phyloP scores from a whole-genome alignment of 257 asterid species.

The Nicotiana sylvestris region DNA sequence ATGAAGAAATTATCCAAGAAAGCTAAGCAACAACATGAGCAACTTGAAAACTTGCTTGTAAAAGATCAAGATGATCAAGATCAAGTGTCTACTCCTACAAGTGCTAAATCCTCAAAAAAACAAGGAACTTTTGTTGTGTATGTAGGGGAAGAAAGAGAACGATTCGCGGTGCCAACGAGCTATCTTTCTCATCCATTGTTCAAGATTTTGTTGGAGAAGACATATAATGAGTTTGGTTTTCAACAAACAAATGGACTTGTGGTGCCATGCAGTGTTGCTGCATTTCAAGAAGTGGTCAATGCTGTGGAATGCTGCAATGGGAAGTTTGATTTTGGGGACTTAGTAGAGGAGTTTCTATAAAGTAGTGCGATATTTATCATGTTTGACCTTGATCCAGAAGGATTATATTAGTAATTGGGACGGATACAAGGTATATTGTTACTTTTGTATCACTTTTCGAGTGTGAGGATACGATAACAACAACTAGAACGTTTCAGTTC shows the following conservation, averaged over 20 bases:
- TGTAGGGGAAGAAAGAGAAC: conserved; percentile 65
- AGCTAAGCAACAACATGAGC: conserved; percentile 20
- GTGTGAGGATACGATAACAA: not conserved
- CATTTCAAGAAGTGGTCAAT: conserved; percentile 57
- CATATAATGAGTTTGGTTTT: conserved; percentile 65
- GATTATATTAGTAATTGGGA: not conserved
- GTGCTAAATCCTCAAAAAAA: conserved; percentile 29
- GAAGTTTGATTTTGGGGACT: conserved; percentile 56
- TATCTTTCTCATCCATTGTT: conserved; percentile 80
- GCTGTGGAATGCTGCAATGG: conserved; percentile 66
- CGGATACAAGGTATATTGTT: not conserved
- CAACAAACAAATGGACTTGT: conserved; percentile 49
- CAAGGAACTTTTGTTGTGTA: conserved; percentile 61
- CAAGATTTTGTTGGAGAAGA: conserved; percentile 76
- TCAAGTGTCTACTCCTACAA: conserved; percentile 21
- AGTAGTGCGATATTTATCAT: not conserved
- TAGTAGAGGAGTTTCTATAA: conserved; percentile 57
- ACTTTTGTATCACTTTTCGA: not conserved
- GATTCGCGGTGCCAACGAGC: conserved; percentile 63
- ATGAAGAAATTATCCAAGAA: conserved; percentile 64
- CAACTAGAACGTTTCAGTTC: not conserved
- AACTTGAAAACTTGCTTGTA: conserved; percentile 32
- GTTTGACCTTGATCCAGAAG: not conserved
- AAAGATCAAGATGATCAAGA: conserved; percentile 12
- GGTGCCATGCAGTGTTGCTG: conserved; percentile 64